phyloP scores from a whole-genome alignment of 345 rosid genomes.

The Angophora floribunda region DNA sequence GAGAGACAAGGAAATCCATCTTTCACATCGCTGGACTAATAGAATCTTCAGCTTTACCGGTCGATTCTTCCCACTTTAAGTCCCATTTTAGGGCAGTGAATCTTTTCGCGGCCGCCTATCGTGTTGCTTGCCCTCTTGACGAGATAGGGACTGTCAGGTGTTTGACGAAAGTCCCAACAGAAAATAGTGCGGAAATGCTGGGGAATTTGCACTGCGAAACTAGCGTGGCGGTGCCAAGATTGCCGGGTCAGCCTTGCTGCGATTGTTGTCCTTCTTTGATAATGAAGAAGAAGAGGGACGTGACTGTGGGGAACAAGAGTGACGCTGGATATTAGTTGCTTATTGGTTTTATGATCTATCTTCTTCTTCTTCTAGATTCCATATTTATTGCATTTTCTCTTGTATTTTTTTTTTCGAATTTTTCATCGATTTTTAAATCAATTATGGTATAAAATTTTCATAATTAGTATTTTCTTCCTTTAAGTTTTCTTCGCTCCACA shows the following conservation, averaged over 20 bases:
- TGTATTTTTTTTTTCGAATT: too few species aligned
- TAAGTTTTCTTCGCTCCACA: neutral
- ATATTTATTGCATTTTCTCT: neutral
- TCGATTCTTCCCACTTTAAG: neutral
- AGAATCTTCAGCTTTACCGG: neutral
- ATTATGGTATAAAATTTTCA: neutral
- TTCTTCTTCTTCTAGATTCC: too few species aligned
- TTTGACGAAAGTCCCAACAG: constrained; percentile 58
- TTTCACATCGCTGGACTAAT: neutral
- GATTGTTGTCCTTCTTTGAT: neutral
- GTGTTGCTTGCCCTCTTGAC: too few species aligned
- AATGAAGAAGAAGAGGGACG: neutral
- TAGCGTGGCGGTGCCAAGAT: neutral
- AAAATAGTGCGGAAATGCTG: constrained; percentile 6
- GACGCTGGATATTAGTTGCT: neutral
- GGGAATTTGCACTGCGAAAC: constrained; percentile 7
- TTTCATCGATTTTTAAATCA: neutral
- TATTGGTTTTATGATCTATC: too few species aligned
- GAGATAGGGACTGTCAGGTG: constrained; percentile 30
- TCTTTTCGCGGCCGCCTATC: neutral
- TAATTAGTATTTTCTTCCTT: neutral
- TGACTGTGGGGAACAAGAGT: neutral
- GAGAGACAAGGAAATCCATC: neutral
- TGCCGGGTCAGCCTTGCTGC: neutral
- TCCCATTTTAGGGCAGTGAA: neutral